Evolutionary conservation across 345 rosid genomes (phyloP).

Genomic region (Salix purpurea): DNA sequence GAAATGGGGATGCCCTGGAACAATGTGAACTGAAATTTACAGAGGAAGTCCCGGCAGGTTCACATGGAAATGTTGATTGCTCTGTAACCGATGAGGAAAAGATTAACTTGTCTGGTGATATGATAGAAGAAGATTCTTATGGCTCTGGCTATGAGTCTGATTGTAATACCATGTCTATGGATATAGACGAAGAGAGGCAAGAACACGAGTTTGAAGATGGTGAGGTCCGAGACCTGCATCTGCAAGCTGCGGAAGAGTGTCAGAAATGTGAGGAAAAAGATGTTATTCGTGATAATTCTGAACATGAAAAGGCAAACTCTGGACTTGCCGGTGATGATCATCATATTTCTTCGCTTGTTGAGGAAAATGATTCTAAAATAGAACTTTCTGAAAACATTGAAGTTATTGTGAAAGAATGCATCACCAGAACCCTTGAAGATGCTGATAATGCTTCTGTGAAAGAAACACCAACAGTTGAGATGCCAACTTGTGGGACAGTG

Average conservation of each 20-base stretch:
- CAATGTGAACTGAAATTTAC: slow-evolving; percentile 13
- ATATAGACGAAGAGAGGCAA: slow-evolving; percentile 33
- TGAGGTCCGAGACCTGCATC: slow-evolving; percentile 49
- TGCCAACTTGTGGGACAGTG: slow-evolving; percentile 22
- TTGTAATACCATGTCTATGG: slow-evolving; percentile 34
- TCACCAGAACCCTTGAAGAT: slow-evolving; percentile 10
- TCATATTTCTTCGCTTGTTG: slow-evolving; percentile 26
- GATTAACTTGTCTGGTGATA: slow-evolving; percentile 47
- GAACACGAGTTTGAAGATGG: slow-evolving; percentile 55
- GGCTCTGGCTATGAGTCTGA: slow-evolving; percentile 50
- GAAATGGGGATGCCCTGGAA: slow-evolving; percentile 21
- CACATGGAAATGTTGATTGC: slow-evolving; percentile 37
- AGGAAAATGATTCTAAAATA: slow-evolving; percentile 22
- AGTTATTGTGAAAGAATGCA: slow-evolving; percentile 15
- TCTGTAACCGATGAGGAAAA: slow-evolving; percentile 52
- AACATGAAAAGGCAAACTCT: slow-evolving; percentile 17
- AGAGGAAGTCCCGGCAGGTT: slow-evolving; percentile 24
- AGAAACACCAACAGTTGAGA: slow-evolving; percentile 29
- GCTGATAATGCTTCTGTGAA: slow-evolving; percentile 22
- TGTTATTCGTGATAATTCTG: slow-evolving; percentile 24
- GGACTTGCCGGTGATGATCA: slow-evolving; percentile 12
- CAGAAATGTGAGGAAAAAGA: slow-evolving; percentile 19
- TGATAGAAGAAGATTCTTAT: slow-evolving; percentile 41
- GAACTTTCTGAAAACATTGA: slow-evolving; percentile 28
- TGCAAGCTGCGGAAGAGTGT: slow-evolving; percentile 20